Percentiles rank a stretch among this genome's conserved stretches.
Conservation (phyloP, 257 asterid species). For the Lycium ferocissimum region DNA sequence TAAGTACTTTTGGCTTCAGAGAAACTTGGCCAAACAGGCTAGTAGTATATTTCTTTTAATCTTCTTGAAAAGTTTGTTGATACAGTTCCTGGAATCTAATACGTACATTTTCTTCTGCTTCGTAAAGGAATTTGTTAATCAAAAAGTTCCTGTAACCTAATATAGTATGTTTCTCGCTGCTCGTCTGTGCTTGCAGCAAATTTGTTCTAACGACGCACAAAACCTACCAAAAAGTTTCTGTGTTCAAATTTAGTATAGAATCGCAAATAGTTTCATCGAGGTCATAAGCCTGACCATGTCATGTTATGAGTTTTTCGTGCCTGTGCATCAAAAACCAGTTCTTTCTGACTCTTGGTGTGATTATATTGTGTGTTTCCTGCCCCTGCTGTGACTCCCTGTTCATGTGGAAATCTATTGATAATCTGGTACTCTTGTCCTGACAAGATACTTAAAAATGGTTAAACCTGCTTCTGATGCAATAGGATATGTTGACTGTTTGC, state of each 20-base stretch:
- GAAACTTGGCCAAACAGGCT: no score
- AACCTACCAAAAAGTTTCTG: background rate
- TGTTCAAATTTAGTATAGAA: constrained; percentile 13
- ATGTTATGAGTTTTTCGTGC: background rate
- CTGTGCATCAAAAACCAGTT: background rate
- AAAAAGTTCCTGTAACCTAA: background rate
- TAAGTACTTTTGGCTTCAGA: no score
- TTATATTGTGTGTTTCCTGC: background rate
- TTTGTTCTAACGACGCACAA: background rate
- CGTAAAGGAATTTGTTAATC: no score
- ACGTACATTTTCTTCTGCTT: no score
- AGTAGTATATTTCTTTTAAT: no score
- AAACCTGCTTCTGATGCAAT: background rate
- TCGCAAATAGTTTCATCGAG: background rate
- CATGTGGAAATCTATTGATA: constrained; percentile 6
- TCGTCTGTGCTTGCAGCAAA: background rate
- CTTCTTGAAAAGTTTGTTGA: no score
- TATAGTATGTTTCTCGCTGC: background rate
- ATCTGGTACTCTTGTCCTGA: background rate
- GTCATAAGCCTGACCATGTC: background rate
- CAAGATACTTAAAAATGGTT: constrained; percentile 7
- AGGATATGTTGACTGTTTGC: background rate
- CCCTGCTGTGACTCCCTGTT: background rate
- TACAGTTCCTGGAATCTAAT: no score
- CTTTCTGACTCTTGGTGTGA: constrained; percentile 6